phyloP scores from a whole-genome alignment of 2,329 filamentous ascomycete species.

The Sordariomycetes sp. region DNA sequence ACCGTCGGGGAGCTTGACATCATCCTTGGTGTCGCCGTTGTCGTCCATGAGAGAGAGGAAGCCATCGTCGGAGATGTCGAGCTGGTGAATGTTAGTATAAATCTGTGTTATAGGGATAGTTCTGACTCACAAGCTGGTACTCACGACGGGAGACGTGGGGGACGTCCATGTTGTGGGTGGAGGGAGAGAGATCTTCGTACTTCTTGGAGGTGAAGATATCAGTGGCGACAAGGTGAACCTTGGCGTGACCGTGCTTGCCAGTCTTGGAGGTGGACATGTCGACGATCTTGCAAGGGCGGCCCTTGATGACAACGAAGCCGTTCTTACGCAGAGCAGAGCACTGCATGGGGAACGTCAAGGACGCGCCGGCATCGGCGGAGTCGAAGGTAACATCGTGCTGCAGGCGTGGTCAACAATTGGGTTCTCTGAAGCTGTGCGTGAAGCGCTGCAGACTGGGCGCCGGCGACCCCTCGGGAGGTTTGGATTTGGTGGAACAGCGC shows the following conservation, averaged over 20 bases:
- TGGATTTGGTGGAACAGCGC: too few relatives aligned
- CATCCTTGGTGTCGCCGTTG: constrained; percentile 81
- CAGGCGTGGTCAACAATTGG: constrained; percentile 9
- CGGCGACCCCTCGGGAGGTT: too few relatives aligned
- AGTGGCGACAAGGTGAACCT: constrained; percentile 95
- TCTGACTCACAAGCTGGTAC: constrained; percentile 78
- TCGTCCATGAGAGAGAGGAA: constrained; percentile 93
- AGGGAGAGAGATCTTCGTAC: constrained; percentile 97
- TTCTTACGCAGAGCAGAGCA: constrained; percentile 99
- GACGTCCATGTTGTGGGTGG: constrained; percentile 97
- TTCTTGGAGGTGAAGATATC: constrained; percentile 99
- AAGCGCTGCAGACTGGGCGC: too few relatives aligned
- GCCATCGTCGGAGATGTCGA: constrained; percentile 87
- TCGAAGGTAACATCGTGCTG: constrained; percentile 74
- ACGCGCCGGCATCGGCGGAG: constrained; percentile 91
- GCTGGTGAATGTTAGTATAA: constrained; percentile 37
- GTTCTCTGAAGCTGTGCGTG: too few relatives aligned
- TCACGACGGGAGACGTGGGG: constrained; percentile 86
- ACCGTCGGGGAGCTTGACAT: constrained; percentile 86
- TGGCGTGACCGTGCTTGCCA: constrained; percentile 99
- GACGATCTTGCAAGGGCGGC: constrained; percentile 99
- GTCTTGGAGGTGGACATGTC: constrained; percentile 99
- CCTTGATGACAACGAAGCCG: constrained; percentile 97
- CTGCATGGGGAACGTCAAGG: constrained; percentile 92
- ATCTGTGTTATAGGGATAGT: constrained; percentile 7